Base-by-base conservation (phyloP, 306 rosid species). In the Medicago ruthenica region DNA sequence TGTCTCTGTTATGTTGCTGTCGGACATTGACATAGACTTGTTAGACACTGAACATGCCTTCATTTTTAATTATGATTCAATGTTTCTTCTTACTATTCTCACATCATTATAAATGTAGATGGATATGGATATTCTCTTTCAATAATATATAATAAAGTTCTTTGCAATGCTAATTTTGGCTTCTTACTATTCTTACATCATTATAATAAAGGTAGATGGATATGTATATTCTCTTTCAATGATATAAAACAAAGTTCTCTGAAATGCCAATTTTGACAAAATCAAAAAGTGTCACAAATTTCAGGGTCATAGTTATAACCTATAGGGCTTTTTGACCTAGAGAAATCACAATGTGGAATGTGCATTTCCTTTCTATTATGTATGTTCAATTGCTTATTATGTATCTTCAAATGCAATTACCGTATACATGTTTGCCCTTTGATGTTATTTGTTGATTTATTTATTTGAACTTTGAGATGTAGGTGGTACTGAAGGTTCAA, bases 401-500 rank as follows among this genome's bases (percentile, higher is more conserved):
- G 8, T 9, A 17, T 20, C 70, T 76, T 58, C 15, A 10, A 15
- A n/a, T 60, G 47, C 71, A 7, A n/a, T 37, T 39, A 24, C 8
- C 6, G 6, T 62, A n/a, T 37, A 2, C 21, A 8, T 55, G 8
- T 22, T 7, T 1, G 11, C 13, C n/a, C 16, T 57, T 3, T 67
- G 9, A 4, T 66, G 59, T 71, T 37, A 47, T 36, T 7, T 45
- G 17, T 37, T 72, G 37, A 55, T 53, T 12, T 24, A 18, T 18
- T 48, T 61, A 16, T 48, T 45, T 80, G 71, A 70, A 71, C 22
- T 77, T 48, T 62, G 77, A 39, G 47, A 73, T 86, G 67, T 73
- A 88, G 98, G 91, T 51, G 87, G 76, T 13, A 66, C 75, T 64
- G 99, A 89, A 63, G 85, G 90, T 63, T 92, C 97, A 20, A 96